phyloP scores from a whole-genome alignment of 2,329 filamentous ascomycete genomes.

The Ophiocordyceps polyrhachis-furcata region DNA sequence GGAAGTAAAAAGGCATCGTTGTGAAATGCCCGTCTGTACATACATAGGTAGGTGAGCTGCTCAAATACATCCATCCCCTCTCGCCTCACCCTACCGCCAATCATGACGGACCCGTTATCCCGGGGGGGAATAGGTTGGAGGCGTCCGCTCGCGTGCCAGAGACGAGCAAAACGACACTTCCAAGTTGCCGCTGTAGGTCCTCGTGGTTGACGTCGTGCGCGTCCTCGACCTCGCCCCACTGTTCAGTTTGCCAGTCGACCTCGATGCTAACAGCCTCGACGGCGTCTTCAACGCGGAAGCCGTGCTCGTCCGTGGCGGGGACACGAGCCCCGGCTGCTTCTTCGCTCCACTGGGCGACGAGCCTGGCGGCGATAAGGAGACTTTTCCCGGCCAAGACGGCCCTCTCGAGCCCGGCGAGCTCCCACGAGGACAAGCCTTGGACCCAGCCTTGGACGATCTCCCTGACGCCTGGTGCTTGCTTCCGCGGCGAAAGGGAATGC shows the following conservation, averaged over 20 bases:
- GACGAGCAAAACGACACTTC: constrained; percentile 69
- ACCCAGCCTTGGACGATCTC: constrained; percentile 68
- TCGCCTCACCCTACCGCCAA: background rate
- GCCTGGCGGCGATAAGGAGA: constrained; percentile 53
- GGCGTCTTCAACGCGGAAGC: constrained; percentile 70
- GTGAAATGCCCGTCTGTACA: too few species aligned
- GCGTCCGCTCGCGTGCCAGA: constrained; percentile 29
- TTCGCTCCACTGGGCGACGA: constrained; percentile 78
- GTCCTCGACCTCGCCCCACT: constrained; percentile 96
- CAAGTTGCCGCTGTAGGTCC: constrained; percentile 72
- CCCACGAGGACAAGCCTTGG: constrained; percentile 49
- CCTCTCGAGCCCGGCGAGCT: constrained; percentile 73
- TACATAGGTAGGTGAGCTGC: too few species aligned
- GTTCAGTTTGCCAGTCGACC: constrained; percentile 72
- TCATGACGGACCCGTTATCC: background rate
- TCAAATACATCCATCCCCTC: too few species aligned
- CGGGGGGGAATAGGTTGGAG: background rate
- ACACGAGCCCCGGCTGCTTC: constrained; percentile 37
- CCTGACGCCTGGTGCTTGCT: constrained; percentile 55
- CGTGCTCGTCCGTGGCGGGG: constrained; percentile 9
- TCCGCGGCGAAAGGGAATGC: constrained; percentile 55
- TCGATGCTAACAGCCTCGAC: constrained; percentile 62
- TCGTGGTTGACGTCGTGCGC: constrained; percentile 93
- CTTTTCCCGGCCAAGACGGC: constrained; percentile 76
- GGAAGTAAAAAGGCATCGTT: too few species aligned